Evolutionary conservation across 225 moss, liverwort and hornwort genomes (phyloP).

Genomic region (Asterella californica): DNA sequence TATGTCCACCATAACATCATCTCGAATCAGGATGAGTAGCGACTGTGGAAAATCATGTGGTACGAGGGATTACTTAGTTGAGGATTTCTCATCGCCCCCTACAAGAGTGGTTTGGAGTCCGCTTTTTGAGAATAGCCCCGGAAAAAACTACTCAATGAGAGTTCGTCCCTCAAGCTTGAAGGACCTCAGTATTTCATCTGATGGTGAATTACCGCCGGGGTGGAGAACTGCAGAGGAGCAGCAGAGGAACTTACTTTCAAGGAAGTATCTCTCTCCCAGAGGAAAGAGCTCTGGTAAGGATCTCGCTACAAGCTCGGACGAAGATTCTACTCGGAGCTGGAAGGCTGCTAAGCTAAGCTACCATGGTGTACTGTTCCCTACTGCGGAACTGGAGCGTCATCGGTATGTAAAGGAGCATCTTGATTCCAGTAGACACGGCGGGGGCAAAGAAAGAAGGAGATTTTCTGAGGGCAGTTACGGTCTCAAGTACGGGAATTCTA

Average conservation of each 20-base stretch:
- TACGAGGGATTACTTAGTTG: conserved; percentile 7
- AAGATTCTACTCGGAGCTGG: conserved; percentile 15
- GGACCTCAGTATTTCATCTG: conserved; percentile 12
- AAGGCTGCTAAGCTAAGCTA: neutral
- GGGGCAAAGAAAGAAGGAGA: neutral
- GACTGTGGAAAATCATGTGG: conserved; percentile 8
- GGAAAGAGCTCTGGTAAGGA: neutral
- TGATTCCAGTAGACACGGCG: neutral
- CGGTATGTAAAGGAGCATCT: neutral
- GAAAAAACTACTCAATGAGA: neutral
- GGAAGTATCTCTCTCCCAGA: conserved; percentile 4
- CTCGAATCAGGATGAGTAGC: conserved; percentile 15
- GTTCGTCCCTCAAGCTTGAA: conserved; percentile 1
- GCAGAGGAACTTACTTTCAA: conserved; percentile 17
- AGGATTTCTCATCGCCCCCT: conserved; percentile 13
- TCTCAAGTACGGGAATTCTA: neutral
- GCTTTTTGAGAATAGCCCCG: conserved; percentile 18
- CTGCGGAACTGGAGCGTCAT: neutral
- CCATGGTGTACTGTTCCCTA: neutral
- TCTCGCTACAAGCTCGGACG: conserved; percentile 13
- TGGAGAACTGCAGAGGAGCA: conserved; percentile 28
- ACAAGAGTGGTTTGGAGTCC: conserved; percentile 19
- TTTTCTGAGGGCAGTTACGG: conserved; percentile 11
- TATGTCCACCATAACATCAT: no score
- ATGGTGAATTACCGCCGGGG: conserved; percentile 20